Evolutionary conservation across 2,329 filamentous ascomycete species (phyloP).

Genomic region (Macroventuria anomochaeta): DNA sequence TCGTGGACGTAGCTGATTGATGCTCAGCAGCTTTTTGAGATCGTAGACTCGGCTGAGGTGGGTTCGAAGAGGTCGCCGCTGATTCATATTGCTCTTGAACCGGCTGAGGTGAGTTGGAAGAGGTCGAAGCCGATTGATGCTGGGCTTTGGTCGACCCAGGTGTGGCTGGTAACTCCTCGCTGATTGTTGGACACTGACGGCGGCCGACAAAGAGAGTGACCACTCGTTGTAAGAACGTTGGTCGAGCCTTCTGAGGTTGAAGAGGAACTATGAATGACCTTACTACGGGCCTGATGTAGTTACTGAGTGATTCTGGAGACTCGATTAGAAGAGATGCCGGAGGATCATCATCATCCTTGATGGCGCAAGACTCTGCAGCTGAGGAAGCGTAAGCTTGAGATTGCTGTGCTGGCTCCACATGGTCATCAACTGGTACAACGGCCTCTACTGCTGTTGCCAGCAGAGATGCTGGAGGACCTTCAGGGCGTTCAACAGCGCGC

Average conservation of each 20-base stretch:
- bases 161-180: background rate
- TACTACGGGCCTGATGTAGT: background rate
- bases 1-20: background rate
- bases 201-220: conserved; percentile 22
- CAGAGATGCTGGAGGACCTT: too few relatives aligned
- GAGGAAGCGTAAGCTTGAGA: too few relatives aligned
- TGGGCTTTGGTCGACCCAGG: too few relatives aligned
- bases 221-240: conserved; percentile 9
- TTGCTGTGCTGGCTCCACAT: too few relatives aligned
- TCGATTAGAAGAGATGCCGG: background rate
- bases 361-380: too few relatives aligned
- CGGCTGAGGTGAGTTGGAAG: background rate
- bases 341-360: background rate
- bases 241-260: background rate
- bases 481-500: too few relatives aligned
- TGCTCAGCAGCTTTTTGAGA: too few relatives aligned
- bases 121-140: background rate
- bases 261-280: background rate
- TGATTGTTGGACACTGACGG: background rate
- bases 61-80: too few relatives aligned
- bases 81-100: too few relatives aligned
- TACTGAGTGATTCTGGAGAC: background rate
- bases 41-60: background rate
- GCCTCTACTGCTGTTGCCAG: too few relatives aligned
- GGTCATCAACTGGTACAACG: too few relatives aligned